Conservation (phyloP, 1,284 basidiomycete genomes). For the Malassezia globosa region DNA sequence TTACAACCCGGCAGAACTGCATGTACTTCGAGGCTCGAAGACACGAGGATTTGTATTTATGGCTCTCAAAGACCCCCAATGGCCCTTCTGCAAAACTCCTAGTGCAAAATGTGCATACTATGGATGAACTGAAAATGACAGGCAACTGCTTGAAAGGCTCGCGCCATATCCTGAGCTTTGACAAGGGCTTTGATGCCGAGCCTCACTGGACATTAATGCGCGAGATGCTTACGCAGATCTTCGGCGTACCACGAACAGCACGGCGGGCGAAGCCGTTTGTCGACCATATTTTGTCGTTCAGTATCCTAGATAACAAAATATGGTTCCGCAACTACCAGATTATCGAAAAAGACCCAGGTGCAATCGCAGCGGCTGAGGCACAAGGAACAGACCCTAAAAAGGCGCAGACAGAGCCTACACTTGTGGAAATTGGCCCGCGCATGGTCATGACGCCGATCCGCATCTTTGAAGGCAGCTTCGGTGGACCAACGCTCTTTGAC, state of each 20-base stretch:
- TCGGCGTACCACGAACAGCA: constrained; percentile 79
- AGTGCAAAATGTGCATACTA: constrained; percentile 96
- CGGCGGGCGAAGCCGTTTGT: constrained; percentile 91
- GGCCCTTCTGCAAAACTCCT: constrained; percentile 95
- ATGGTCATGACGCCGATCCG: constrained; percentile 95
- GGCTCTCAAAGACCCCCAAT: constrained; percentile 94
- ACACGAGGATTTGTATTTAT: constrained; percentile 81
- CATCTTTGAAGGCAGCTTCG: constrained; percentile 76
- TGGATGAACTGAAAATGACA: constrained; percentile 99
- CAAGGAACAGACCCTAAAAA: constrained; percentile 51
- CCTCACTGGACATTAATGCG: constrained; percentile 83
- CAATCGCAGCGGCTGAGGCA: constrained; percentile 35
- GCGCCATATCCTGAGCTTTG: constrained; percentile 82
- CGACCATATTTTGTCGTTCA: constrained; percentile 93
- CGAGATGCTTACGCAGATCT: constrained; percentile 92
- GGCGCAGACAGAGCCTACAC: constrained; percentile 29
- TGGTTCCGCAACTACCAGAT: constrained; percentile 98
- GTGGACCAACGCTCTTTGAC: constrained; percentile 86
- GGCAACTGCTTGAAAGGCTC: constrained; percentile 96
- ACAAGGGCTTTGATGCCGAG: constrained; percentile 74
- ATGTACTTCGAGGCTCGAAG: constrained; percentile 93
- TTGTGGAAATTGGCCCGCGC: constrained; percentile 68
- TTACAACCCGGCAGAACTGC: no score
- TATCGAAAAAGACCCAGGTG: constrained; percentile 55
- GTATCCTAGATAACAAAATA: constrained; percentile 85